Conservation (phyloP, 2,329 filamentous ascomycete species). For the Cercospora zeae-maydis region DNA sequence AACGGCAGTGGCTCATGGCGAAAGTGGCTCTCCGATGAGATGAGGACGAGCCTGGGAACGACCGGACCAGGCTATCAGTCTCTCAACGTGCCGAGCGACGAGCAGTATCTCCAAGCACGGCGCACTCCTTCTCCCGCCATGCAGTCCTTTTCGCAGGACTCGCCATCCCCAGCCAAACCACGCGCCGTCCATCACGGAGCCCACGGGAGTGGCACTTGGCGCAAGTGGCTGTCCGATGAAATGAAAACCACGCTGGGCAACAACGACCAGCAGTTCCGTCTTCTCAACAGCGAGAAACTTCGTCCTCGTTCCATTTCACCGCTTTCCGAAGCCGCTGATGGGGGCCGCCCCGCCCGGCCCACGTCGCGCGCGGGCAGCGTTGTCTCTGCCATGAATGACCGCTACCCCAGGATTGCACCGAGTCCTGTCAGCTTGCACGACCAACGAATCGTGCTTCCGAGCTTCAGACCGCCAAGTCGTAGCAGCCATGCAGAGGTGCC, state of each 20-base stretch:
- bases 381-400: constrained; percentile 42
- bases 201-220: constrained; percentile 8
- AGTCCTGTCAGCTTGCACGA: constrained; percentile 24
- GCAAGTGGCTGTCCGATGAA: constrained; percentile 15
- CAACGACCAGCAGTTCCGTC: constrained; percentile 10
- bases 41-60: constrained; percentile 33
- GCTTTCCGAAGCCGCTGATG: constrained; percentile 14
- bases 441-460: neutral
- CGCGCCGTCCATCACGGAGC: neutral
- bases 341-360: neutral
- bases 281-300: constrained; percentile 12
- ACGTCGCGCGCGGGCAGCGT: constrained; percentile 17
- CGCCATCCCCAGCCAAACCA: constrained; percentile 27
- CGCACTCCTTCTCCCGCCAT: constrained; percentile 9
- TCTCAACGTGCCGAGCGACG: constrained; percentile 4
- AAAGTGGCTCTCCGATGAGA: constrained; percentile 46
- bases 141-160: neutral
- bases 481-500: neutral
- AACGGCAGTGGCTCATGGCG: constrained; percentile 46
- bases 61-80: constrained; percentile 5
- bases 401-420: constrained; percentile 42
- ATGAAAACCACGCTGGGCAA: constrained; percentile 14
- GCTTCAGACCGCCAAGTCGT: constrained; percentile 1
- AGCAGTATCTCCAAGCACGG: constrained; percentile 5
- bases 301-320: constrained; percentile 20